Base-by-base conservation (phyloP, 2,329 filamentous ascomycete genomes). In the Magnaporthiopsis poae region DNA sequence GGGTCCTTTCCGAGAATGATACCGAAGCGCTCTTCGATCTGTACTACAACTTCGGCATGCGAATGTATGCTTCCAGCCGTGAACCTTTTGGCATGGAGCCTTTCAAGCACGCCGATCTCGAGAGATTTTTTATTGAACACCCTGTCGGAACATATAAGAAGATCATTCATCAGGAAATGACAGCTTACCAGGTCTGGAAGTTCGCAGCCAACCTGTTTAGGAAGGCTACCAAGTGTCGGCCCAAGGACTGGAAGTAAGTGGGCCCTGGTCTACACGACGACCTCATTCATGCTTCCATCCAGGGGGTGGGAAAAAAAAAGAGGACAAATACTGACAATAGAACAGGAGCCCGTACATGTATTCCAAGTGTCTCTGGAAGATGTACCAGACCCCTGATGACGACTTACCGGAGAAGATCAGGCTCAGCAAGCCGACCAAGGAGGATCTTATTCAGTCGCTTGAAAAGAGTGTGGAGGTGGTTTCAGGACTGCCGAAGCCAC, bases 21-120 rank as follows among this genome's bases (percentile, higher is more conserved):
- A 79, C 80, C 12, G 83, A 86, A 66, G 80, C 83, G 8, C 74
- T 87, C 7, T 82, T 85, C 68, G 84, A 87, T 68, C 76, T 87
- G 29, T 86, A 86, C 69, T 80, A 85, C 71, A 84, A 83, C 68
- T 87, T 87, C 68, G 85, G 80, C 36, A 85, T 86, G 81, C 81
- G 85, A 7, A 77, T 87, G 75, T 87, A 87, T 69, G 83, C 85
- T 0, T 87, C 85, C 3, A 86, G 84, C 68, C 81, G 85, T 18
- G 84, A 86, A 71, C 85, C 85, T 0, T 87, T 87, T 71, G 84
- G 82, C 21, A 87, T 87, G 84, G 85, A 87, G 66, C 82, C 84
- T 0, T 87, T 87, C 70, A 77, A 80, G 60, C 84, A 86, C 67
- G 75, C 80, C 1, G 84, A 87, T 35, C 80, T 84, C 63, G 82